These are phyloP conservation scores for Thalia dealbata DNA, from an alignment of 176 grass and related monocot species.

Conservation along the genomic window DNA sequence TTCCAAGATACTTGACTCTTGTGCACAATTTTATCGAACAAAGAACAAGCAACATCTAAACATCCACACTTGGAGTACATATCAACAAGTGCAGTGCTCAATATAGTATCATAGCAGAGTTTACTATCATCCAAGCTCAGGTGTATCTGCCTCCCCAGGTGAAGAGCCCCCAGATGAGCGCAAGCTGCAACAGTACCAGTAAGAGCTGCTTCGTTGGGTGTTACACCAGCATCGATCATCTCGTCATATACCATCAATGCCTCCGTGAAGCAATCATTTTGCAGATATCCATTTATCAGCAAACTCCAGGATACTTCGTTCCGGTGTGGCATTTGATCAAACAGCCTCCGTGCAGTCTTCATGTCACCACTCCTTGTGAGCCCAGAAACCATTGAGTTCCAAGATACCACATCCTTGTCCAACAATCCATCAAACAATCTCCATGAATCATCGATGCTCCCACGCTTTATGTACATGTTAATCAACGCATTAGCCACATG, in stretches of 20 bases:
- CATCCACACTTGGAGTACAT: conserved; percentile 14
- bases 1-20: conserved; percentile 8
- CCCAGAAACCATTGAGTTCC: conserved; percentile 13
- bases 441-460: conserved; percentile 9
- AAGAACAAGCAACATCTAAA: background rate
- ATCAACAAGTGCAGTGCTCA: conserved; percentile 10
- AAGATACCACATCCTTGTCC: conserved; percentile 7
- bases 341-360: background rate
- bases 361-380: conserved; percentile 1
- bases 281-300: conserved; percentile 12
- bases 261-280: background rate
- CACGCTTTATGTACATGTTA: conserved; percentile 12
- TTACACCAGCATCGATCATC: background rate
- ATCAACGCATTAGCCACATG: conserved; percentile 10
- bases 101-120: background rate
- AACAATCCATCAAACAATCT: conserved; percentile 2
- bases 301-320: conserved; percentile 14
- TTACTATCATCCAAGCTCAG: background rate
- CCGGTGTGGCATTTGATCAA: conserved; percentile 5
- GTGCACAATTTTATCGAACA: background rate
- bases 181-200: background rate
- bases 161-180: conserved; percentile 2
- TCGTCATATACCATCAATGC: background rate
- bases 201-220: background rate
- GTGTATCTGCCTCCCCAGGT: background rate